Percentiles rank a stretch among this genome's conserved stretches.
Evolutionary conservation across 2,329 filamentous ascomycete genomes (phyloP).

Genomic region (Leptodontidium sp.): DNA sequence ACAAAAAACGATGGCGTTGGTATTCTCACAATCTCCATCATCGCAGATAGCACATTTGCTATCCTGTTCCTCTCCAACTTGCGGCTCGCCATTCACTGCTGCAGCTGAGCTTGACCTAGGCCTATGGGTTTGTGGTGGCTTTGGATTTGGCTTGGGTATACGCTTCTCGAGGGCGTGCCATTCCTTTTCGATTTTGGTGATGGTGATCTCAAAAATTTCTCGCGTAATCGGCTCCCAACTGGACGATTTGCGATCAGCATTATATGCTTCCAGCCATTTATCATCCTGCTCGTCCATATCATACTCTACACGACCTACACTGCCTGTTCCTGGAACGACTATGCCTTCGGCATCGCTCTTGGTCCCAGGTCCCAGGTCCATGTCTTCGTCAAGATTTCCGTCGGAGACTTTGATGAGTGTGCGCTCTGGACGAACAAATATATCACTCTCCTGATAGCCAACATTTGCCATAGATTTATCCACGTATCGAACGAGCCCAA

Average conservation of each 20-base stretch:
- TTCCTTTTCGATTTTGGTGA: constrained; percentile 99
- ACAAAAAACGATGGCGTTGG: constrained; percentile 98
- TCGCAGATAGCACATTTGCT: constrained; percentile 98
- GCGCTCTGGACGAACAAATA: constrained; percentile 80
- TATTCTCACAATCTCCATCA: constrained; percentile 99
- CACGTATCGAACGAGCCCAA: constrained; percentile 88
- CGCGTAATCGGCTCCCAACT: constrained; percentile 86
- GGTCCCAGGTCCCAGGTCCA: constrained; percentile 54
- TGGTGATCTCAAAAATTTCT: constrained; percentile 95
- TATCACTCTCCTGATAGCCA: constrained; percentile 93
- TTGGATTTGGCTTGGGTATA: constrained; percentile 96
- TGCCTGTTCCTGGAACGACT: constrained; percentile 55
- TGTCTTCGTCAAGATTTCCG: constrained; percentile 65
- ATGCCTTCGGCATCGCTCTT: constrained; percentile 68
- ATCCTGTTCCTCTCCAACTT: constrained; percentile 90
- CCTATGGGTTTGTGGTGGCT: constrained; percentile 92
- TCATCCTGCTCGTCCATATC: constrained; percentile 99
- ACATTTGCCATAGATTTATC: constrained; percentile 96
- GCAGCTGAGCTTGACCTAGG: constrained; percentile 93
- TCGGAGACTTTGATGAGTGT: constrained; percentile 73
- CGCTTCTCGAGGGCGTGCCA: constrained; percentile 96
- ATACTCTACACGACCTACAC: constrained; percentile 89
- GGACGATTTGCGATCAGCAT: constrained; percentile 75
- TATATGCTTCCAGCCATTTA: constrained; percentile 90
- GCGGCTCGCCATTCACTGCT: constrained; percentile 92